phyloP scores from a whole-genome alignment of 1,139 yeast genomes.

The Martiniozyma asiatica region DNA sequence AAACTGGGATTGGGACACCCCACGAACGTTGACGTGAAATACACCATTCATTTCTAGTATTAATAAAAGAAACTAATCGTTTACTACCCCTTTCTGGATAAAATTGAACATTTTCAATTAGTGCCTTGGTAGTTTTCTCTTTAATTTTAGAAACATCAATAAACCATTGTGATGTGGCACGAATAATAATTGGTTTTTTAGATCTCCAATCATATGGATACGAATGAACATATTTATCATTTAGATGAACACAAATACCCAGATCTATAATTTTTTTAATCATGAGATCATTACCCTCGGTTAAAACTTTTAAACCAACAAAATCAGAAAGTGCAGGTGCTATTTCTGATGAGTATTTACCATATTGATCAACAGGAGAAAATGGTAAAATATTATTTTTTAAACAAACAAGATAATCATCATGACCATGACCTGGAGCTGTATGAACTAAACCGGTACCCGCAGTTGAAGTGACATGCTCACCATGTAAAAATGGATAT shows the following conservation, averaged over 20 bases:
- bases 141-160: constrained; percentile 75
- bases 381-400: constrained; percentile 42
- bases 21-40: constrained; percentile 93
- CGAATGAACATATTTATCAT: constrained; percentile 55
- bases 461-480: constrained; percentile 66
- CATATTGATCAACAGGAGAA: constrained; percentile 72
- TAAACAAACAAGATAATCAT: constrained; percentile 70
- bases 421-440: constrained; percentile 97
- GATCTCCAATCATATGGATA: constrained; percentile 98
- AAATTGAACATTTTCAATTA: constrained; percentile 50
- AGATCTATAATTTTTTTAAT: constrained; percentile 31
- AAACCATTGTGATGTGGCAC: constrained; percentile 97
- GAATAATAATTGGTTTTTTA: constrained; percentile 83
- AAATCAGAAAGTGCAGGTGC: constrained; percentile 32
- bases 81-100: constrained; percentile 62
- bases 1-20: constrained; percentile 97
- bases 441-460: constrained; percentile 97
- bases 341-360: constrained; percentile 43
- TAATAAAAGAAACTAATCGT: constrained; percentile 61
- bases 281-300: constrained; percentile 40
- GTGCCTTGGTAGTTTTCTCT: constrained; percentile 43
- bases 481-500: constrained; percentile 63
- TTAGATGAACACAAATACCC: constrained; percentile 36
- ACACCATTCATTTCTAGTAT: constrained; percentile 89
- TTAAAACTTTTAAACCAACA: constrained; percentile 48